These are phyloP conservation scores for Pyricularia pennisetigena DNA, from an alignment of 2,329 filamentous ascomycete species.

Conservation along the genomic window DNA sequence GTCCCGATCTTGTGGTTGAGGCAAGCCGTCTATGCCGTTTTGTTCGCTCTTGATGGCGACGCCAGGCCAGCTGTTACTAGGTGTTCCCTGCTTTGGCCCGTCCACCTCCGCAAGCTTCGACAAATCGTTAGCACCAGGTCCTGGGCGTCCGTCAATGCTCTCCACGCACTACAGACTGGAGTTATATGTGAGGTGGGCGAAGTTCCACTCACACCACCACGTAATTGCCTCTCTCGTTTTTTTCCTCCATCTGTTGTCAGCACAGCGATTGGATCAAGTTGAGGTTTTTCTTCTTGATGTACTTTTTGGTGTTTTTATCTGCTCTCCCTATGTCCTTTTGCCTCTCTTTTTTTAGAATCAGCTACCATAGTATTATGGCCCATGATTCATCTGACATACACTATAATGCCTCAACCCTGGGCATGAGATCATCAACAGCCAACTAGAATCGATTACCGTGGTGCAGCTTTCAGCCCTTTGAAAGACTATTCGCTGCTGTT, in stretches of 20 bases:
- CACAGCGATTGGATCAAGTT: not conserved
- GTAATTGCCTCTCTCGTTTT: not conserved
- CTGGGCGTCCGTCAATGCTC: not conserved
- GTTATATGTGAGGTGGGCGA: not conserved
- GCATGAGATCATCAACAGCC: not conserved
- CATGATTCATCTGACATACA: not conserved
- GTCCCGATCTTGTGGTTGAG: not conserved
- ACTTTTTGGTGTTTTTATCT: not conserved
- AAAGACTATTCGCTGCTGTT: not conserved
- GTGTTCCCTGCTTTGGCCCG: not conserved
- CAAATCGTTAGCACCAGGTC: not conserved
- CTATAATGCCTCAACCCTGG: not conserved
- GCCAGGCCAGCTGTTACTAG: not conserved
- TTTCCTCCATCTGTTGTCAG: not conserved
- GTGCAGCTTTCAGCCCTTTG: not conserved
- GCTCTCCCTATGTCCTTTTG: not conserved
- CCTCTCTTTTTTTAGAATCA: not conserved
- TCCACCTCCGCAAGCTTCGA: not conserved
- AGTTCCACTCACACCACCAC: not conserved
- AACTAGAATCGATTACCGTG: not conserved
- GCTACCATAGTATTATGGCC: not conserved
- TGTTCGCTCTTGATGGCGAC: not conserved
- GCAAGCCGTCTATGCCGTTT: not conserved
- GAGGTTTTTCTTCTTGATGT: not conserved
- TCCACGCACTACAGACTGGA: not conserved